Conservation (phyloP, 257 asterid genomes). For the Gardenia jasminoides region DNA sequence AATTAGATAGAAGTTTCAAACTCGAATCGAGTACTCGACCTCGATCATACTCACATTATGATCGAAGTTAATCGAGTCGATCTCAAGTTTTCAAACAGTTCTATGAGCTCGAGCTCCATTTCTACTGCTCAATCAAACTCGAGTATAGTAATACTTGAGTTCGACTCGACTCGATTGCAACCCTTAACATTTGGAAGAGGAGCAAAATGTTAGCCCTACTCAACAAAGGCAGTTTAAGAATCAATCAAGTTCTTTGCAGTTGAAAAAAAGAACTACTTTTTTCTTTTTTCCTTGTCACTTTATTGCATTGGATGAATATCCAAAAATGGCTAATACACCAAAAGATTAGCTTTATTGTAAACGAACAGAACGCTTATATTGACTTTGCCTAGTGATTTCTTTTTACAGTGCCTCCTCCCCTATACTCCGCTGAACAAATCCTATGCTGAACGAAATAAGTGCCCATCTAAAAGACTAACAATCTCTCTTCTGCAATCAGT, state of each 20-base stretch:
- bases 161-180: too few relatives aligned
- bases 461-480: neutral
- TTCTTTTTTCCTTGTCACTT: too few relatives aligned
- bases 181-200: too few relatives aligned
- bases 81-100: too few relatives aligned
- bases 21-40: too few relatives aligned
- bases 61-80: too few relatives aligned
- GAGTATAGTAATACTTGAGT: too few relatives aligned
- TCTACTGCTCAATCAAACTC: too few relatives aligned
- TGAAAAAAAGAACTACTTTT: neutral
- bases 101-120: too few relatives aligned
- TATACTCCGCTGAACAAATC: neutral
- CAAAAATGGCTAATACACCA: constrained; percentile 7
- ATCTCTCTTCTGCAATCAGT: neutral
- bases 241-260: neutral
- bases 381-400: neutral
- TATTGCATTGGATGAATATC: constrained; percentile 14
- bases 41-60: too few relatives aligned
- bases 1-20: too few relatives aligned
- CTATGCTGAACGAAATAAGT: neutral
- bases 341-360: neutral
- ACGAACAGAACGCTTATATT: neutral
- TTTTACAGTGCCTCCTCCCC: neutral
- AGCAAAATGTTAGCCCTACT: too few relatives aligned
- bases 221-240: neutral